Base-by-base conservation (phyloP, 169 alveolate species). In the Ichthyophthirius multifiliis region DNA sequence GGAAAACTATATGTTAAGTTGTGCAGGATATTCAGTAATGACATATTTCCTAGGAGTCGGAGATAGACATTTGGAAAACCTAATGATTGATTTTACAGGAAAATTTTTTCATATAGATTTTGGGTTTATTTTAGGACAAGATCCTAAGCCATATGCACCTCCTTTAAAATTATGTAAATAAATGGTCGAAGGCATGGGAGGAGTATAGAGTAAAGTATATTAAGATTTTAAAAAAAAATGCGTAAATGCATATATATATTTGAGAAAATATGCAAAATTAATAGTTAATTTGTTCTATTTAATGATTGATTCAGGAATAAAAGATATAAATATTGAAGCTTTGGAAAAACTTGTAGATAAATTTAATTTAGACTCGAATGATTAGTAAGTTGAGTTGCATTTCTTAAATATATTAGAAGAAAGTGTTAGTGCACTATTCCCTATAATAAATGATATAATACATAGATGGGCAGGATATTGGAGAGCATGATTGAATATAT, bases 41-140 rank as follows among this genome's bases (percentile, higher is more conserved):
- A 98, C 99, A 1, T 98, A 97, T 87, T 86, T 99, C 27, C 90
- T 99, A 79, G 99, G 99, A 23, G 96, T 99, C 2, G 99, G 99
- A 9, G 99, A 99, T 89, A 90, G 99, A 23, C 99, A 99, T 91
- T 88, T 98, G 67, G 99, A 99, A 89, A 99, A 99, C 85, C 76
- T 99, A 73, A 93, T 99, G 93, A 92, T 97, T 18, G 93, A 95
- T 74, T 92, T 90, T 65, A 91, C 90, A 82, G 98, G 99, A 3
- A 94, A 96, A 43, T 89, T 99, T 85, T 95, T 98, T 84, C 99
- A 99, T 87, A 97, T 98, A n/a, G 99, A 99, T 89, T 99, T 97
- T 92, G 99, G 99, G 20, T 99, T 93, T 87, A 97, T 98, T 37
- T 89, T 99, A 78, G 99, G 99, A 1, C 94, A 87, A 64, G 97